phyloP scores from a whole-genome alignment of 2,329 filamentous ascomycete species.

The Fusarium solani-melongenae region DNA sequence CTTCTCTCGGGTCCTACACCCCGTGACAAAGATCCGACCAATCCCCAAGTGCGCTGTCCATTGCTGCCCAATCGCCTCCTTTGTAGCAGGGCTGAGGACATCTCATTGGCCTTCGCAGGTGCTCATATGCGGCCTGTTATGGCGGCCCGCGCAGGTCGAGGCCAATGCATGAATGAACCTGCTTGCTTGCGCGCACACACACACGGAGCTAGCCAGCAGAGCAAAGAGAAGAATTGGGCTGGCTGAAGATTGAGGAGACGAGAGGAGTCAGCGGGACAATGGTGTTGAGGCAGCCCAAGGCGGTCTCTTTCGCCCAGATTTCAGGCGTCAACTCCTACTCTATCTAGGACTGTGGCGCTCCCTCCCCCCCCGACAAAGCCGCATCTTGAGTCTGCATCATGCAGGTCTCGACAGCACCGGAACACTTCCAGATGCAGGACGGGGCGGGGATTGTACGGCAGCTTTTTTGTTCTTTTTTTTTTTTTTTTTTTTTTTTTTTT shows the following conservation, averaged over 20 bases:
- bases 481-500: neutral
- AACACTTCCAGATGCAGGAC: constrained; percentile 1
- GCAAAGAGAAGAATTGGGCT: neutral
- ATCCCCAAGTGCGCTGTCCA: neutral
- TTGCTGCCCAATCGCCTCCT: constrained; percentile 31
- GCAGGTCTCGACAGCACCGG: neutral
- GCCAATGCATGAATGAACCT: constrained; percentile 23
- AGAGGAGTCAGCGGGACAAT: neutral
- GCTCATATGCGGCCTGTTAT: constrained; percentile 21
- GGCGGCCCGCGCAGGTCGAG: constrained; percentile 21
- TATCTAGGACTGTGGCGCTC: neutral
- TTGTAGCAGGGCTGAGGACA: neutral
- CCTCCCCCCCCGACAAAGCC: neutral
- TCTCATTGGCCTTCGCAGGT: neutral
- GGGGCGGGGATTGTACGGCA: neutral
- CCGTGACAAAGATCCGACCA: constrained; percentile 20
- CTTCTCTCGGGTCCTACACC: constrained; percentile 20
- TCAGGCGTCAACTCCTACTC: neutral
- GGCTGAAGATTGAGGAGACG: neutral
- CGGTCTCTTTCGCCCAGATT: neutral
- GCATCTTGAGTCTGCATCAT: neutral
- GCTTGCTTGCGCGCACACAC: neutral
- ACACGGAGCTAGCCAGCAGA: neutral
- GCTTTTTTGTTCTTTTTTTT: neutral
- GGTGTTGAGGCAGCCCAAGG: neutral